Base-by-base conservation (phyloP, 805 yeast genomes). In the Barnettozyma botsteinii region DNA sequence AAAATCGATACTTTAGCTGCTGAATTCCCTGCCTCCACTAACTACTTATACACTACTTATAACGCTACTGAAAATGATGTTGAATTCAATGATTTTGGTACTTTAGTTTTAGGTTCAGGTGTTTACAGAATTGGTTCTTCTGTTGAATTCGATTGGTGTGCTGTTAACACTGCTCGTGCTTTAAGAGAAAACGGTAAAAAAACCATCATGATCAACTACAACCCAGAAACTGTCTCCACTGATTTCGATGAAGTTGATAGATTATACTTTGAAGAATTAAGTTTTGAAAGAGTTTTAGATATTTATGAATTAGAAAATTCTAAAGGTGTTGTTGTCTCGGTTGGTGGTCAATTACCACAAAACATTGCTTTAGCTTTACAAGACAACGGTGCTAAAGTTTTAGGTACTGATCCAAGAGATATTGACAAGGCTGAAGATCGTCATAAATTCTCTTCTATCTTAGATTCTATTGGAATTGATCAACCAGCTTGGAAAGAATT, bases 141-240 rank as follows among this genome's bases (percentile, higher is more conserved):
- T 24, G 98, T 91, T 40, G 98, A 93, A 69, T 91, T 91, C 57
- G 98, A 91, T 66, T 91, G 98, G 98, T 91, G 98, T 74, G 98
- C 98, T 41, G 98, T 91, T 48, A 78, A 93, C 49, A 85, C 98
- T 43, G 96, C 95, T 41, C 81, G 97, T 62, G 88, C 97, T 32
- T 78, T 91, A 55, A 80, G 98, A 64, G 83, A 78, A 39, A 72
- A 78, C 41, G 95, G 95, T 49, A 81, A 80, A 63, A 85, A 81
- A 66, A 91, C 98, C 24, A 80, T 91, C 51, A 91, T 91, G 98
- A 77, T 91, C 60, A 91, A 91, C 73, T 91, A 91, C 69, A 91
- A 91, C 71, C 98, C 98, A 46, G 98, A 91, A 69, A 91, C 98
- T 20, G 98, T 91, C 31, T 87, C 96, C 10, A 91, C 98, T 40